Base-by-base conservation (phyloP, 371 early-diverging fungal genomes). In the Batrachochytrium dendrobatidis region DNA sequence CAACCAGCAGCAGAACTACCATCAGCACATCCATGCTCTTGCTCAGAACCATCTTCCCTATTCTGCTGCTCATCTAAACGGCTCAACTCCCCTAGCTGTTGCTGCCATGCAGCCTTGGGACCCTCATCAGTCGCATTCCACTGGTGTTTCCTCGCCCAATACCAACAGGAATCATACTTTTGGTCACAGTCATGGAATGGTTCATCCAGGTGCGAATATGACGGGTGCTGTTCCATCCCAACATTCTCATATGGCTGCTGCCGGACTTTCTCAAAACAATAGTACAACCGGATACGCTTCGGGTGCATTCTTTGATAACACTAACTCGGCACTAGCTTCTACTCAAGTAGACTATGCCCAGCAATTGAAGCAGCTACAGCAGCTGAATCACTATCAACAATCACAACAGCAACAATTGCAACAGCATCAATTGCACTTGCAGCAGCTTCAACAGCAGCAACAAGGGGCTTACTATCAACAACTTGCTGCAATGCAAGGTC, bases 361-460 rank as follows among this genome's bases (percentile, higher is more conserved):
- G 25, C 46, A 17, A 8, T 18, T 18, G 43, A 55, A 53, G 17
- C 32, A 28, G n/a, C 5, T 15, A 25, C 61, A 59, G 22, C 58
- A 59, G 24, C 43, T 18, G 15, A 25, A 59, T 17, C 35, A 59
- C 12, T 59, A 22, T 43, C 59, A 60, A 10, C 44, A 60, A 10
- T 52, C 18, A 0, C 20, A 61, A 2, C 60, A 50, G 3, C 52
- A 60, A 7, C 31, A 56, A n/a, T 15, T 29, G 24, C 56, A 48
- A 22, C 32, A 55, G 24, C 55, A 24, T 30, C 60, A 63, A 55
- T 60, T 59, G 45, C 31, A n/a, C 28, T 49, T 46, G 24, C 63
- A 63, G 53, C 60, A 60, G 31, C 60, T 18, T 20, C 32, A 50
- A 25, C 51, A 25, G 60, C 30, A 43, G 55, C 60, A 8, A 25